Evolutionary conservation across 148 eudicot genomes (phyloP).

Genomic region (Dianthus caryophyllus): DNA sequence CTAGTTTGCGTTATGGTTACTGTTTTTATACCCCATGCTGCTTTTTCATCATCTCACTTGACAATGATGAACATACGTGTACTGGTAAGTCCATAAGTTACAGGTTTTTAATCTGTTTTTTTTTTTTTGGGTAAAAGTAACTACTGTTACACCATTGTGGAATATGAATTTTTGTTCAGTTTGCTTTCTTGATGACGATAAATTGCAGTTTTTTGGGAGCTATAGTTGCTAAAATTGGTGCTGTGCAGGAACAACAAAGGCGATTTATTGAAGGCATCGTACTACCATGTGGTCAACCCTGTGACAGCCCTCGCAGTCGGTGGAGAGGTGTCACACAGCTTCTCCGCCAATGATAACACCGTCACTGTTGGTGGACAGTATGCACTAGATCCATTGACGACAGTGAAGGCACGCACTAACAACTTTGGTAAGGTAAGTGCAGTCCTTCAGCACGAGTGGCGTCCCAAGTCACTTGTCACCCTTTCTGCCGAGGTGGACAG

Average conservation of each 20-base stretch:
- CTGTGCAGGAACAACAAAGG: constrained; percentile 57
- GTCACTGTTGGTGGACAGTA: constrained; percentile 55
- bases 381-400: constrained; percentile 47
- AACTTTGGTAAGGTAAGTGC: constrained; percentile 51
- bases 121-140: too few relatives aligned
- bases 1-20: background rate
- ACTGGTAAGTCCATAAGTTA: too few relatives aligned
- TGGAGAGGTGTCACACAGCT: constrained; percentile 54
- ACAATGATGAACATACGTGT: background rate
- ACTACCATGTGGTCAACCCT: constrained; percentile 54
- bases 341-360: constrained; percentile 49
- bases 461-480: constrained; percentile 56
- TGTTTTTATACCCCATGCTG: background rate
- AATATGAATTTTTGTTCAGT: too few relatives aligned
- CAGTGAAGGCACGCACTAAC: constrained; percentile 50
- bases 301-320: constrained; percentile 42
- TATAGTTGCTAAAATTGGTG: background rate
- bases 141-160: too few relatives aligned
- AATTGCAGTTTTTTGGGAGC: too few relatives aligned
- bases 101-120: too few relatives aligned
- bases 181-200: too few relatives aligned
- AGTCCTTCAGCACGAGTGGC: constrained; percentile 64
- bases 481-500: constrained; percentile 63
- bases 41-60: background rate
- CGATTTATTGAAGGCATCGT: constrained; percentile 49